Evolutionary conservation across 2,329 filamentous ascomycete species (phyloP).

Genomic region (Penicillium corylophilum): DNA sequence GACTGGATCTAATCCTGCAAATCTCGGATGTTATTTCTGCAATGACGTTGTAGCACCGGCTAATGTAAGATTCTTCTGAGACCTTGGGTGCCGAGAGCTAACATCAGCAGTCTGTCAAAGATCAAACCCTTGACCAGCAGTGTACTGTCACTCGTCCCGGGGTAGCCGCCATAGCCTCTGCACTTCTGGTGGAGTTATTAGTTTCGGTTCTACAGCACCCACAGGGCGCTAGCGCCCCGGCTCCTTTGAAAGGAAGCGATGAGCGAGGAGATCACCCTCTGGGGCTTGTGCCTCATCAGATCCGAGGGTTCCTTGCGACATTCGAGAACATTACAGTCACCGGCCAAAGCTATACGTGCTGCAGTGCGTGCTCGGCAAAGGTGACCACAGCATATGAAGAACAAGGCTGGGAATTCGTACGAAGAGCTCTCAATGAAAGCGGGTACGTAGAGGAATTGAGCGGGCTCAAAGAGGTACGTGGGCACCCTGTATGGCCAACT

Average conservation of each 20-base stretch:
- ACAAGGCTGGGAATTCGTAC: conserved; percentile 62
- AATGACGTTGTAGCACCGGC: conserved; percentile 94
- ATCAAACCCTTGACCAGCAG: conserved; percentile 94
- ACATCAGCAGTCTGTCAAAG: conserved; percentile 72
- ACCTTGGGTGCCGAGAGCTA: conserved; percentile 9
- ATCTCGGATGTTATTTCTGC: conserved; percentile 95
- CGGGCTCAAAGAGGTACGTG: conserved; percentile 56
- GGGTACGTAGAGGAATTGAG: conserved; percentile 65
- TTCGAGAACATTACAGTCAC: conserved; percentile 59
- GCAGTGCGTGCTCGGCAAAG: conserved; percentile 60
- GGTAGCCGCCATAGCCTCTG: conserved; percentile 87
- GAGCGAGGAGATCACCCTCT: conserved; percentile 46
- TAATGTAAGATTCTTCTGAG: conserved; percentile 64
- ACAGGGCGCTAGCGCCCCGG: conserved; percentile 44
- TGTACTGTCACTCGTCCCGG: conserved; percentile 96
- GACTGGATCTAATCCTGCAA: conserved; percentile 56
- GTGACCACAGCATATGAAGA: conserved; percentile 54
- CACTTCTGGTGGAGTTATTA: conserved; percentile 84
- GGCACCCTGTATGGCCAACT: background rate
- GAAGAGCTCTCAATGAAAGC: conserved; percentile 58
- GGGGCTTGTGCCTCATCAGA: conserved; percentile 60
- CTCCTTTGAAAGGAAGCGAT: conserved; percentile 32
- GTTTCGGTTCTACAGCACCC: conserved; percentile 87
- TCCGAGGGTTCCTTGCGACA: conserved; percentile 61
- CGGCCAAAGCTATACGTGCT: conserved; percentile 60